phyloP scores from a whole-genome alignment of 352 stramenopile species.

The Globisporangium viniferum region DNA sequence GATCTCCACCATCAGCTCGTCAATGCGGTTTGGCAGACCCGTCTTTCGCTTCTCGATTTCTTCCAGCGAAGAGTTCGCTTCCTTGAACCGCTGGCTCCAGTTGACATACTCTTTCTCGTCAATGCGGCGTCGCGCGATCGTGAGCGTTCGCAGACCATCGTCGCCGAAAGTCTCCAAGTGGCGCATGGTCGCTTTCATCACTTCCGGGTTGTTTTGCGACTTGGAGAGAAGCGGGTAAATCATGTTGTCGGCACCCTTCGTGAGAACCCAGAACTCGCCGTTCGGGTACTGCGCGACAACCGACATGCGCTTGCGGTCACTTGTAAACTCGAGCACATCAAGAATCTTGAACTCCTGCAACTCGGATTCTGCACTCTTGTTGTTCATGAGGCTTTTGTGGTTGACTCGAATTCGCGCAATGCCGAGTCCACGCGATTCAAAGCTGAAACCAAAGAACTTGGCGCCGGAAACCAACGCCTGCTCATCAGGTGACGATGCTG shows the following conservation, averaged over 20 bases:
- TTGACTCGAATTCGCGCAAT: slow-evolving; percentile 57
- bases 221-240: slow-evolving; percentile 83
- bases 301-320: slow-evolving; percentile 79
- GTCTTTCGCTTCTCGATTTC: slow-evolving; percentile 83
- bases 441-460: slow-evolving; percentile 75
- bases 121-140: slow-evolving; percentile 63
- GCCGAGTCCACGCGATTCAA: slow-evolving; percentile 63
- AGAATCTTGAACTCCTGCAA: slow-evolving; percentile 82
- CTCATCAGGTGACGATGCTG: slow-evolving; percentile 84
- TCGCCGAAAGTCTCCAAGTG: slow-evolving; percentile 82
- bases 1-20: slow-evolving; percentile 71
- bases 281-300: slow-evolving; percentile 72
- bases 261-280: slow-evolving; percentile 64
- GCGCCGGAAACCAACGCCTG: slow-evolving; percentile 87
- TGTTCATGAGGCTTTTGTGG: slow-evolving; percentile 38
- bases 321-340: slow-evolving; percentile 96
- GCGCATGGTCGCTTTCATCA: slow-evolving; percentile 52
- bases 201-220: slow-evolving; percentile 47
- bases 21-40: slow-evolving; percentile 59
- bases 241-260: slow-evolving; percentile 92
- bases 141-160: slow-evolving; percentile 83
- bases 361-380: slow-evolving; percentile 33
- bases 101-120: slow-evolving; percentile 50
- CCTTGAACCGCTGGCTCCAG: slow-evolving; percentile 67
- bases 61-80: slow-evolving; percentile 62